Evolutionary conservation across 2,329 filamentous ascomycete genomes (phyloP).

Genomic region (Claviceps paspali): DNA sequence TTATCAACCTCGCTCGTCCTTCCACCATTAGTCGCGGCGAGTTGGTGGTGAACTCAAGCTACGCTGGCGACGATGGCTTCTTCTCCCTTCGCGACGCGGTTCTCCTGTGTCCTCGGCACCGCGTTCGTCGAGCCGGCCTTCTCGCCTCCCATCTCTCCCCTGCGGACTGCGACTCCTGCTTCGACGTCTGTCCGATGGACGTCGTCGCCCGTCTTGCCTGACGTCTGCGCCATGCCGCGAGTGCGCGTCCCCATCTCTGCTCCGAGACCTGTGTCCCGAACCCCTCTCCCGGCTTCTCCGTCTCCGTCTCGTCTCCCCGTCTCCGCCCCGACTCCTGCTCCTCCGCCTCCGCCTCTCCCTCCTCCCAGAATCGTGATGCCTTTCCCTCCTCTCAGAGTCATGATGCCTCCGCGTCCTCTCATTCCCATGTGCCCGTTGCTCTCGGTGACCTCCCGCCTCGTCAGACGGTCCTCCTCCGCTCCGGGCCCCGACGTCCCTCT

Average conservation of each 20-base stretch:
- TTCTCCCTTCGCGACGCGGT: slow-evolving; percentile 9
- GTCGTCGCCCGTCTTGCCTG: slow-evolving; percentile 4
- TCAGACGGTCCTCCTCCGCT: slow-evolving; percentile 10
- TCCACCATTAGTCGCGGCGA: neutral
- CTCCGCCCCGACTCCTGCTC: slow-evolving; percentile 19
- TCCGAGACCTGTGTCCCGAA: slow-evolving; percentile 7
- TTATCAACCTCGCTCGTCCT: too few species aligned
- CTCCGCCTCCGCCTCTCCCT: slow-evolving; percentile 19
- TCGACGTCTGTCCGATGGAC: slow-evolving; percentile 2
- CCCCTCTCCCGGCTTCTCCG: slow-evolving; percentile 11
- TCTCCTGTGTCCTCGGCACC: slow-evolving; percentile 8
- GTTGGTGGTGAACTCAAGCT: slow-evolving; percentile 2
- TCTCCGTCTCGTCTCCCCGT: slow-evolving; percentile 16
- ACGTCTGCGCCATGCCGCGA: neutral
- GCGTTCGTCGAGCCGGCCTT: slow-evolving; percentile 3
- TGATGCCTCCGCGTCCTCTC: slow-evolving; percentile 18
- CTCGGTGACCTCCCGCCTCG: neutral
- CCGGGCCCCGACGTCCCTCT: slow-evolving; percentile 19
- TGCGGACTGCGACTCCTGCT: slow-evolving; percentile 4
- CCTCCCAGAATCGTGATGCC: slow-evolving; percentile 17
- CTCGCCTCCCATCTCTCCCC: slow-evolving; percentile 10
- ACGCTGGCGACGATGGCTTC: slow-evolving; percentile 8
- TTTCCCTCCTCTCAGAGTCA: slow-evolving; percentile 16
- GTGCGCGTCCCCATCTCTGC: slow-evolving; percentile 6
- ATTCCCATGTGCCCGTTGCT: slow-evolving; percentile 5